Conservation (phyloP, 1,284 basidiomycete species). For the Stereum hirsutum region DNA sequence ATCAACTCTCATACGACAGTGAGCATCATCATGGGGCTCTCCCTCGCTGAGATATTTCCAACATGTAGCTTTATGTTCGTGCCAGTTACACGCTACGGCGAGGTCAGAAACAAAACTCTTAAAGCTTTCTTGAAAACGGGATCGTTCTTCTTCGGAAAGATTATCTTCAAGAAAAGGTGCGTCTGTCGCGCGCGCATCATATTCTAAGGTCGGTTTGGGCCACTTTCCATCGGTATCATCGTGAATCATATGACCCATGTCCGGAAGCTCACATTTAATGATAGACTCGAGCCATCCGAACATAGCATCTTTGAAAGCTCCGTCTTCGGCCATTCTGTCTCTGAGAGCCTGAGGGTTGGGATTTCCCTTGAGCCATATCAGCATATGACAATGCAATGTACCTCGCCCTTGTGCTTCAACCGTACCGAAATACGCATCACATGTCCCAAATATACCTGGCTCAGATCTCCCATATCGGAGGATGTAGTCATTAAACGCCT, state of each 20-base stretch:
- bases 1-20: slow-evolving; percentile 9
- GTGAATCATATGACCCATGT: background rate
- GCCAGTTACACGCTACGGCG: slow-evolving; percentile 3
- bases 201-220: background rate
- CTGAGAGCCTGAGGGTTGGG: slow-evolving; percentile 7
- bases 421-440: slow-evolving; percentile 18
- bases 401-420: slow-evolving; percentile 17
- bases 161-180: background rate
- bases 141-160: background rate
- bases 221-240: background rate
- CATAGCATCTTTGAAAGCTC: background rate
- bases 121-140: background rate
- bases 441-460: slow-evolving; percentile 13
- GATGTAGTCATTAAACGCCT: slow-evolving; percentile 9
- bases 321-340: background rate
- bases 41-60: slow-evolving; percentile 5
- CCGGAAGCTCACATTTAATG: slow-evolving; percentile 8
- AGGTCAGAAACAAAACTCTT: background rate
- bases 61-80: slow-evolving; percentile 4
- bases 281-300: slow-evolving; percentile 8
- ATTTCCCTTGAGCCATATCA: slow-evolving; percentile 15
- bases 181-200: background rate
- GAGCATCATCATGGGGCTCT: slow-evolving; percentile 2
- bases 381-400: slow-evolving; percentile 16
- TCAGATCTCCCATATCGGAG: slow-evolving; percentile 4